These are phyloP conservation scores for Styphnolobium japonicum DNA, from an alignment of 306 rosid species.

Conservation along the genomic window DNA sequence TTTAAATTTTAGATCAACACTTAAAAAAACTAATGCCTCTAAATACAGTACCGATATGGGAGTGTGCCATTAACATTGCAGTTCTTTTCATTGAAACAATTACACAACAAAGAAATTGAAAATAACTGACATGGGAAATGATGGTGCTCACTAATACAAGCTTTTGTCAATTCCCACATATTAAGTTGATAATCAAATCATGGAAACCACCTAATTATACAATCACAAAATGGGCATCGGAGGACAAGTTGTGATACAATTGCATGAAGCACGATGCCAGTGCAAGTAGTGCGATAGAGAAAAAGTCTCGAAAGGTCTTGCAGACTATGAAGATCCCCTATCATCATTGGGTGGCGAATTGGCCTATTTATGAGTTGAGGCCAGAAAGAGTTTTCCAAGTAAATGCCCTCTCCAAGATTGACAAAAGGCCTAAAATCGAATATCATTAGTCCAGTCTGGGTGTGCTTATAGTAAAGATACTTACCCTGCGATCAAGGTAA, in stretches of 20 bases:
- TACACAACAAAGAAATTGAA: too few relatives aligned
- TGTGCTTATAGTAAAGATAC: background rate
- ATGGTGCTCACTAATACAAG: too few relatives aligned
- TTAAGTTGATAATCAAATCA: background rate
- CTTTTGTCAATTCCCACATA: too few relatives aligned
- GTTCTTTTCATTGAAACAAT: too few relatives aligned
- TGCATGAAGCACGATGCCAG: background rate
- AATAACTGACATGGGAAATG: too few relatives aligned
- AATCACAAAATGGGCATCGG: background rate
- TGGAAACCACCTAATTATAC: background rate
- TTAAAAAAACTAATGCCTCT: too few relatives aligned
- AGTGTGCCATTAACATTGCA: too few relatives aligned
- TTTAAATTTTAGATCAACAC: too few relatives aligned
- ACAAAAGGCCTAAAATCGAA: background rate
- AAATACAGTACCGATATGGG: too few relatives aligned
- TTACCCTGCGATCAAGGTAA: background rate
- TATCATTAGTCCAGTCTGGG: background rate
- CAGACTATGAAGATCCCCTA: background rate
- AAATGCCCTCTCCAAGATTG: background rate
- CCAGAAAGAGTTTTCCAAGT: background rate
- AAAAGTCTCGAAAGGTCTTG: background rate
- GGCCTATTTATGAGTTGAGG: background rate
- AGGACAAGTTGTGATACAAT: background rate
- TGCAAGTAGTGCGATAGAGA: background rate
- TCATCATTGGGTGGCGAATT: background rate